These are phyloP conservation scores for Penicillium alfredii DNA, from an alignment of 495 filamentous ascomycete species.

Conservation along the genomic window DNA sequence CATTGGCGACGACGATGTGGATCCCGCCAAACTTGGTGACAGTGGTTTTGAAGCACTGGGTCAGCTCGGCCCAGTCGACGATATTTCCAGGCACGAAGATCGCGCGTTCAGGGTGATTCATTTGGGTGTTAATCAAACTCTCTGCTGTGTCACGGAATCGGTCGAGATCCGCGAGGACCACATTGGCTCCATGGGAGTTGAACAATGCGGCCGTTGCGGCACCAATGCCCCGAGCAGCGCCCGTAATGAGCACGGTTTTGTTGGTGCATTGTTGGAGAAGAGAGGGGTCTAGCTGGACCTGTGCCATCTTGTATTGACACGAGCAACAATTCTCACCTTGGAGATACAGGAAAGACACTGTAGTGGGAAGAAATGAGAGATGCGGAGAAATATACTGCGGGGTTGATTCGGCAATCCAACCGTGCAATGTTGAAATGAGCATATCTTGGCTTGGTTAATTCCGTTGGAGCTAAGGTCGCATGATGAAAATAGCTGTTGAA, in stretches of 20 bases:
- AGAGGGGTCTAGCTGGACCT: constrained; percentile 5
- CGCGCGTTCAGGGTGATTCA: constrained; percentile 13
- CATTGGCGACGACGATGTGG: constrained; percentile 62
- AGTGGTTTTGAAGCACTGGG: constrained; percentile 50
- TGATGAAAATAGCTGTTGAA: not conserved
- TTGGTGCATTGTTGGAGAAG: constrained; percentile 5
- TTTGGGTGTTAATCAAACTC: constrained; percentile 7
- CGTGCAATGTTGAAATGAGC: too few relatives aligned
- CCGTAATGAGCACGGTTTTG: constrained; percentile 33
- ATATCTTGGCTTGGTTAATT: too few relatives aligned
- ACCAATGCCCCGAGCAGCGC: constrained; percentile 37
- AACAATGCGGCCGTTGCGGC: constrained; percentile 25
- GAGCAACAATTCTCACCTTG: too few relatives aligned
- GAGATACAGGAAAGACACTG: too few relatives aligned
- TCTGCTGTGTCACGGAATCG: constrained; percentile 8
- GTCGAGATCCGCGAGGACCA: constrained; percentile 26
- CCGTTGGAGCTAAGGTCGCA: too few relatives aligned
- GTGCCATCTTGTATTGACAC: constrained; percentile 2
- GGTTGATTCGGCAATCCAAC: too few relatives aligned
- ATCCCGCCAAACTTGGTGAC: constrained; percentile 46
- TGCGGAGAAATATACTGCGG: too few relatives aligned
- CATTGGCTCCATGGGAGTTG: constrained; percentile 22
- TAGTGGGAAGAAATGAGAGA: too few relatives aligned
- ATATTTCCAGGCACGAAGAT: constrained; percentile 22
- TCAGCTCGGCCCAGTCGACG: constrained; percentile 22